phyloP scores from a whole-genome alignment of 2,329 filamentous ascomycete genomes.

The Exophiala oligosperma region DNA sequence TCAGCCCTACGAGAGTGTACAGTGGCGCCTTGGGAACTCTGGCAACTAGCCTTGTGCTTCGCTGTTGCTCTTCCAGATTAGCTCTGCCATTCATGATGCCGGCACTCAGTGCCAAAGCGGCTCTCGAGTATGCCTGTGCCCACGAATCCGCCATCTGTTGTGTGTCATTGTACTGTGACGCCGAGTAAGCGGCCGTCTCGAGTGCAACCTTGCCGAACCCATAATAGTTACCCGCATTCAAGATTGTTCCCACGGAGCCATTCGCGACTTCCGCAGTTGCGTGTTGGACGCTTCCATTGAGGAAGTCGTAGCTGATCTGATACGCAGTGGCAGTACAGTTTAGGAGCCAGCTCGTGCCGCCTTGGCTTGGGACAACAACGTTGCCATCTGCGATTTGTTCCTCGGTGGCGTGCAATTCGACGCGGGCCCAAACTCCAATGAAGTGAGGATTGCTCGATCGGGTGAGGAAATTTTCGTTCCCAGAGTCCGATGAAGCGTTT shows the following conservation, averaged over 20 bases:
- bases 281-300: conserved; percentile 19
- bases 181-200: conserved; percentile 3
- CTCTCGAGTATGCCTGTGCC: conserved; percentile 8
- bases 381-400: conserved; percentile 1
- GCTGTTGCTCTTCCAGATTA: conserved; percentile 7
- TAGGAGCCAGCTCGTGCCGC: conserved; percentile 17
- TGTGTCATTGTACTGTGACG: conserved; percentile 1
- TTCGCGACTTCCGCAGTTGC: conserved; percentile 3
- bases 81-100: neutral
- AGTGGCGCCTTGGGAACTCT: conserved; percentile 17
- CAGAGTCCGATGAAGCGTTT: neutral
- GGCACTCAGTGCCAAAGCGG: conserved; percentile 5
- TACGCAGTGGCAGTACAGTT: conserved; percentile 29
- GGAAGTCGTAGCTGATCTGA: conserved; percentile 27
- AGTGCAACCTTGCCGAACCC: neutral
- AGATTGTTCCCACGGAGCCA: conserved; percentile 4
- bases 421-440: conserved; percentile 5
- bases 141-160: conserved; percentile 9
- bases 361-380: conserved; percentile 6
- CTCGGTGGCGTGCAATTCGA: neutral
- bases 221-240: neutral
- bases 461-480: neutral
- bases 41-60: conserved; percentile 9
- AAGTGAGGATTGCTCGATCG: conserved; percentile 6
- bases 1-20: conserved; percentile 10